phyloP scores from a whole-genome alignment of 306 rosid genomes.

The Quercus glauca region DNA sequence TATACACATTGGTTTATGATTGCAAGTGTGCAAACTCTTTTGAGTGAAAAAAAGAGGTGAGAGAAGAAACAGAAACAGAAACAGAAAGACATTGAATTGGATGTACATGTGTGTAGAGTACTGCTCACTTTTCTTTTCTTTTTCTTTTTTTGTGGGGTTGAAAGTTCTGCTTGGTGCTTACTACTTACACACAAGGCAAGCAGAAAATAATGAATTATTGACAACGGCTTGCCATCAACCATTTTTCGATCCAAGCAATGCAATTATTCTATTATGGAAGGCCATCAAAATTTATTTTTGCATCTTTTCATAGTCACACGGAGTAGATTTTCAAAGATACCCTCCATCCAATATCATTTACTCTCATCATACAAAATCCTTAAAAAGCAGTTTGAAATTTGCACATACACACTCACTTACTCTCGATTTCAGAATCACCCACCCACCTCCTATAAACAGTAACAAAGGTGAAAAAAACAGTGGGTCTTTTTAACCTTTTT shows the following conservation, averaged over 20 bases:
- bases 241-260: constrained; percentile 38
- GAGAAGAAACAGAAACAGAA: no score
- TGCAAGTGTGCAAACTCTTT: no score
- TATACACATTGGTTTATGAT: no score
- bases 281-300: constrained; percentile 28
- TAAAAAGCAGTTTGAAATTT: constrained; percentile 31
- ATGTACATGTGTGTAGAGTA: no score
- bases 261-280: constrained; percentile 52
- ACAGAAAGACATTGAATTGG: no score
- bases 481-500: constrained; percentile 31
- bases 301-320: constrained; percentile 7
- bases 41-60: no score
- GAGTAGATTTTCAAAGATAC: constrained; percentile 13
- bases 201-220: constrained; percentile 18
- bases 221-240: constrained; percentile 43
- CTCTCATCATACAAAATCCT: constrained; percentile 33
- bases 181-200: no score
- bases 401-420: constrained; percentile 20
- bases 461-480: constrained; percentile 32
- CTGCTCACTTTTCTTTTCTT: no score
- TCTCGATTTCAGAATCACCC: constrained; percentile 29
- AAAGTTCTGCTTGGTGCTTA: no score
- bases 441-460: constrained; percentile 43
- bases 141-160: no score
- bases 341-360: constrained; percentile 21